These are phyloP conservation scores for Silene conica DNA, from an alignment of 148 eudicot genomes.

Conservation along the genomic window DNA sequence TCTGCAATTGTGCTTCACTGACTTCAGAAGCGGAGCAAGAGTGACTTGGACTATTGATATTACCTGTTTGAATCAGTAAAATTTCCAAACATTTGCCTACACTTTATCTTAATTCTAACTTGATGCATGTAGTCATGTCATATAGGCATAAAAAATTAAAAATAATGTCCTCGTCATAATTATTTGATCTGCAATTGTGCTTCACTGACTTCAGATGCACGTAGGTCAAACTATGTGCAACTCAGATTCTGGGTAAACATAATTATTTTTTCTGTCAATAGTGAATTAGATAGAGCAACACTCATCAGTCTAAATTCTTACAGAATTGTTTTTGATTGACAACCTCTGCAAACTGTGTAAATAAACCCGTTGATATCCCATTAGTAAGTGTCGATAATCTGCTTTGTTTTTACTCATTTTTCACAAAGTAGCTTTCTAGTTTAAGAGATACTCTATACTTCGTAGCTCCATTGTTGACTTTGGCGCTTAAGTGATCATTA, in stretches of 20 bases:
- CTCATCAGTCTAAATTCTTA: background rate
- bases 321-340: background rate
- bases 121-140: background rate
- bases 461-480: background rate
- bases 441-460: background rate
- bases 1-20: slow-evolving; percentile 52
- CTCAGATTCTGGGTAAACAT: no score
- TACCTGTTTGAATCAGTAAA: slow-evolving; percentile 69
- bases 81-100: background rate
- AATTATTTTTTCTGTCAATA: no score
- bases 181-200: no score
- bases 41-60: slow-evolving; percentile 51
- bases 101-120: background rate
- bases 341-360: background rate
- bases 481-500: no score
- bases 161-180: background rate
- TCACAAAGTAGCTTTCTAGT: background rate
- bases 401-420: background rate
- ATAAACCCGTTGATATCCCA: background rate
- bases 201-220: no score
- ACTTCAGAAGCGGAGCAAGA: slow-evolving; percentile 49
- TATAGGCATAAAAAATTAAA: background rate
- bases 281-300: no score
- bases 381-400: background rate
- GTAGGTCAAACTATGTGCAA: background rate